Evolutionary conservation across 2,329 filamentous ascomycete species (phyloP).

Genomic region (Pseudocercospora pini-densiflorae): DNA sequence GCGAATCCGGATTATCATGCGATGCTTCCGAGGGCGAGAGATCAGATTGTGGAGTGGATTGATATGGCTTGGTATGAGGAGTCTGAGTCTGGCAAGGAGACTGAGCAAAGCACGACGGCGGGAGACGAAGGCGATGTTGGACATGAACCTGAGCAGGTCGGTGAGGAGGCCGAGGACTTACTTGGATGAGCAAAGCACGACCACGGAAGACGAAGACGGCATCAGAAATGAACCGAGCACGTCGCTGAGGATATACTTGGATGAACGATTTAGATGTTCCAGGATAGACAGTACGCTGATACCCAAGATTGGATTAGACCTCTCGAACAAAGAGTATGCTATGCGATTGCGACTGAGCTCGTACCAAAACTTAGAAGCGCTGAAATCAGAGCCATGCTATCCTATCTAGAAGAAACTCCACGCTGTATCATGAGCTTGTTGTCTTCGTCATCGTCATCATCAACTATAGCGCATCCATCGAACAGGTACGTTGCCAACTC

Average conservation of each 20-base stretch:
- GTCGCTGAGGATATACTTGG: background rate
- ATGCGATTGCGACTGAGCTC: background rate
- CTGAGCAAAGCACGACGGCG: background rate
- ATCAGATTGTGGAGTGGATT: constrained; percentile 67
- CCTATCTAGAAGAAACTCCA: background rate
- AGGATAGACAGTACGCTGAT: background rate
- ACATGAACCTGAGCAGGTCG: background rate
- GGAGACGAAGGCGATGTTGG: background rate
- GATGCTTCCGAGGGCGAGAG: constrained; percentile 68
- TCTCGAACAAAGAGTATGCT: background rate
- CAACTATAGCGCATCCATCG: background rate
- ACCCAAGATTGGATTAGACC: background rate
- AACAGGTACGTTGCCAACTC: background rate
- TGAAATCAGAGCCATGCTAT: background rate
- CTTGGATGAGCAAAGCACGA: background rate
- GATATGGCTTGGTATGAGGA: constrained; percentile 38
- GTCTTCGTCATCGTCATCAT: background rate
- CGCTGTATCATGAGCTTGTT: background rate
- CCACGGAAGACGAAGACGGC: background rate
- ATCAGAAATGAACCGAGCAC: background rate
- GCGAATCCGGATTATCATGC: constrained; percentile 74
- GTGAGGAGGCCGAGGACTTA: constrained; percentile 1
- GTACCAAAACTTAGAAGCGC: background rate
- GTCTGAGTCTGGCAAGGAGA: constrained; percentile 16
- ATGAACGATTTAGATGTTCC: background rate